Percentiles rank a stretch among this genome's conserved stretches.
Evolutionary conservation across 1,139 yeast genomes (phyloP).

Genomic region (Blastobotrys ciferrii): DNA sequence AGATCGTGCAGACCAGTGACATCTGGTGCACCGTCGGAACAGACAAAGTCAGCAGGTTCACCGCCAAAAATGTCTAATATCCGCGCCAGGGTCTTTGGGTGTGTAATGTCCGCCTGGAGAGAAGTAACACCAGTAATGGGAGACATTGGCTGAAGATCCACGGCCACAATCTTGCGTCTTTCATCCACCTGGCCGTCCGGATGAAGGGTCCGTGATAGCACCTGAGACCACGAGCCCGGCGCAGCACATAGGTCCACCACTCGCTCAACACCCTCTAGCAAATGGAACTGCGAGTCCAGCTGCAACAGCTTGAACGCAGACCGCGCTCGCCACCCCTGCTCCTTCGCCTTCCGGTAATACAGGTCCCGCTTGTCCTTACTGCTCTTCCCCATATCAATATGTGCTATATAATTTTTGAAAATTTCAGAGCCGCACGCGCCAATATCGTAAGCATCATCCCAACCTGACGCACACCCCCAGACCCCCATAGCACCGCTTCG

Average conservation of each 20-base stretch:
- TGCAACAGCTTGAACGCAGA: constrained; percentile 93
- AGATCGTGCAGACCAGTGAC: constrained; percentile 96
- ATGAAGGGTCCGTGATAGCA: constrained; percentile 49
- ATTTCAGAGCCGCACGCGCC: constrained; percentile 6
- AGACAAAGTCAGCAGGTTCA: constrained; percentile 89
- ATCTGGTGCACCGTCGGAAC: constrained; percentile 98
- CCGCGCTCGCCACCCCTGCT: constrained; percentile 96
- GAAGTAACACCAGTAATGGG: constrained; percentile 87
- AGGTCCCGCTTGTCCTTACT: constrained; percentile 94
- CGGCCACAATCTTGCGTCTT: constrained; percentile 78
- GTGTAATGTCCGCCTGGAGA: constrained; percentile 94
- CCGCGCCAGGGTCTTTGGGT: constrained; percentile 76
- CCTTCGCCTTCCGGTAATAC: constrained; percentile 88
- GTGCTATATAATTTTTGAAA: not conserved
- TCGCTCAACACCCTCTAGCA: constrained; percentile 68
- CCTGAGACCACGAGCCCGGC: constrained; percentile 99
- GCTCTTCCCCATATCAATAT: constrained; percentile 74
- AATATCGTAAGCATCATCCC: not conserved
- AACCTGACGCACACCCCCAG: no score
- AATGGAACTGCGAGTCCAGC: constrained; percentile 80
- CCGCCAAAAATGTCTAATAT: constrained; percentile 84
- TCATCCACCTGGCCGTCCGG: constrained; percentile 14
- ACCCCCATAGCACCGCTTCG: no score
- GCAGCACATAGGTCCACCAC: constrained; percentile 98
- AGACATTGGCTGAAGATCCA: constrained; percentile 95